Percentiles rank a stretch among this genome's conserved stretches.
These are phyloP conservation scores for Setaria italica DNA, from an alignment of 202 grass and related monocot genomes.

Conservation along the genomic window DNA sequence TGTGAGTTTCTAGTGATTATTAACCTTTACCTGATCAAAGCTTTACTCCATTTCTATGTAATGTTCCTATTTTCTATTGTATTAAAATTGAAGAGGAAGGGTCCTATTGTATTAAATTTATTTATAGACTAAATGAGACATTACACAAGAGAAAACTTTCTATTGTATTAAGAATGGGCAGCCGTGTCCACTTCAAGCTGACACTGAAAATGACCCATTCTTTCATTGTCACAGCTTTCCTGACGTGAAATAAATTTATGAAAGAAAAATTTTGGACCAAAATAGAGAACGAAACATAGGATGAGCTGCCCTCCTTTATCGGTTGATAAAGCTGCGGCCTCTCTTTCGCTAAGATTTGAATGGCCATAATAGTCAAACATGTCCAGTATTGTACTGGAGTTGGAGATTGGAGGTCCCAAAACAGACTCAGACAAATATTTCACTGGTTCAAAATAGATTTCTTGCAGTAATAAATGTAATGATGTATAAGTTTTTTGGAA, in stretches of 20 bases:
- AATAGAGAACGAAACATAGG: neutral
- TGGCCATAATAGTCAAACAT: too few species aligned
- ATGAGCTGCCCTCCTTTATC: neutral
- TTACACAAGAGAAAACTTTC: neutral
- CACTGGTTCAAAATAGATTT: too few species aligned
- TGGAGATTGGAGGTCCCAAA: too few species aligned
- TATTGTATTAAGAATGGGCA: neutral
- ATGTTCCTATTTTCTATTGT: neutral
- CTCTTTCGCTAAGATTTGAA: too few species aligned
- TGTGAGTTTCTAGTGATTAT: too few species aligned
- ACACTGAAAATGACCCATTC: neutral
- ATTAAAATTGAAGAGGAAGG: neutral
- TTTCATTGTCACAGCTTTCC: neutral
- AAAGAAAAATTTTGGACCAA: neutral
- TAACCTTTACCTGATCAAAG: neutral
- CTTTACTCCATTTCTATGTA: neutral
- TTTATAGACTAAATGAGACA: too few species aligned
- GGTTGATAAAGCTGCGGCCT: neutral
- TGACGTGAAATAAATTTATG: neutral
- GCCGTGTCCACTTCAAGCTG: neutral
- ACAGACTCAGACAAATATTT: too few species aligned
- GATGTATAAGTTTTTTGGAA: too few species aligned
- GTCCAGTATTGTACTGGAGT: too few species aligned
- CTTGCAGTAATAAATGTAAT: too few species aligned
- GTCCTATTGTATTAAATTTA: too few species aligned